phyloP scores from a whole-genome alignment of 176 grass and related monocot genomes.

The Oryza glaberrima region DNA sequence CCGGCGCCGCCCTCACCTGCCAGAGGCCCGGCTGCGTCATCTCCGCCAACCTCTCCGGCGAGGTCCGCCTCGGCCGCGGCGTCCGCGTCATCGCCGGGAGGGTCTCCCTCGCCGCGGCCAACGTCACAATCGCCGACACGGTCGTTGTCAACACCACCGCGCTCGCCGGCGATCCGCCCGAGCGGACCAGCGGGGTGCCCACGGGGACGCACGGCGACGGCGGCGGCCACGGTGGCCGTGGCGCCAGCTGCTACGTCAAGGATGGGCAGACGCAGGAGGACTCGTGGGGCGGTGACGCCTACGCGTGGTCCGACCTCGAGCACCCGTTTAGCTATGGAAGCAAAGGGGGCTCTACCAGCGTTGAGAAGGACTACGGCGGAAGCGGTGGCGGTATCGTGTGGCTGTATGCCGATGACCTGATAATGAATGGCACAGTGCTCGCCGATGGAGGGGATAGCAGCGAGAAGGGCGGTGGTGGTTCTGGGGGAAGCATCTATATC shows the following conservation, averaged over 20 bases:
- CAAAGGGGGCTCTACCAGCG: slow-evolving; percentile 87
- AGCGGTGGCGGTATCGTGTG: slow-evolving; percentile 79
- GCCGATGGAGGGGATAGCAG: slow-evolving; percentile 78
- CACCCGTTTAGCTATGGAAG: slow-evolving; percentile 85
- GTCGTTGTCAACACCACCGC: slow-evolving; percentile 77
- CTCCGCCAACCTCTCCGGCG: slow-evolving; percentile 64
- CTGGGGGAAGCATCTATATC: slow-evolving; percentile 89
- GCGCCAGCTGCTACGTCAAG: slow-evolving; percentile 84
- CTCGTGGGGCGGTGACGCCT: slow-evolving; percentile 94
- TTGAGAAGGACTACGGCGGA: slow-evolving; percentile 86
- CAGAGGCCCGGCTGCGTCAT: slow-evolving; percentile 68
- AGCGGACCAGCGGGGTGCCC: slow-evolving; percentile 80
- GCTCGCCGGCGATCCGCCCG: slow-evolving; percentile 71
- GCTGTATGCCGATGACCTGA: slow-evolving; percentile 68
- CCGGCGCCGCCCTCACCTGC: slow-evolving; percentile 72
- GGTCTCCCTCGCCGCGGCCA: slow-evolving; percentile 62
- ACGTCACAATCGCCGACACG: slow-evolving; percentile 71
- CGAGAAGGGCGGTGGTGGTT: slow-evolving; percentile 82
- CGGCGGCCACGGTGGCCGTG: slow-evolving; percentile 86
- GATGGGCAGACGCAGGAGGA: slow-evolving; percentile 95
- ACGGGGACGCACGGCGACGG: slow-evolving; percentile 89
- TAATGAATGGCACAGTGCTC: slow-evolving; percentile 74
- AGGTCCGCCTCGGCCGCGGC: slow-evolving; percentile 58
- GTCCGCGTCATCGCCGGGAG: slow-evolving; percentile 69
- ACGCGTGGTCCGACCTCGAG: slow-evolving; percentile 75